Percentiles rank a stretch among this genome's conserved stretches.
Conservation (phyloP, 2,329 filamentous ascomycete genomes). For the Trichoderma harzianum region DNA sequence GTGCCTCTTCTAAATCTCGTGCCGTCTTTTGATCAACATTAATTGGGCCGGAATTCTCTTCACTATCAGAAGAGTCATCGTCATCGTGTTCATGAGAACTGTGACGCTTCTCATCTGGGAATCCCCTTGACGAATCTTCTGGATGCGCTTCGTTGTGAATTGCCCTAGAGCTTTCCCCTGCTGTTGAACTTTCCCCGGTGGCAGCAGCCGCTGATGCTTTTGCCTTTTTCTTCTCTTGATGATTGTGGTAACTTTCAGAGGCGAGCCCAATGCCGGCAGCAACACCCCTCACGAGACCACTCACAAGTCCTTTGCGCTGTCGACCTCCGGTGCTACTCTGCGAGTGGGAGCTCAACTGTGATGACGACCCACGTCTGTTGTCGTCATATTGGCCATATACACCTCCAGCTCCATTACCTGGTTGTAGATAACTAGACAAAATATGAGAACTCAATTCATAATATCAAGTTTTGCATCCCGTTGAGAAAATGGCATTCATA, state of each 20-base stretch:
- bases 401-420: neutral
- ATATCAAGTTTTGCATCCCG: neutral
- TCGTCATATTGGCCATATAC: neutral
- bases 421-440: neutral
- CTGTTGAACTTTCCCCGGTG: neutral
- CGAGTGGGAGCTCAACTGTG: neutral
- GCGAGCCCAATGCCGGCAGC: conserved; percentile 15
- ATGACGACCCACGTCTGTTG: neutral
- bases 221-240: conserved; percentile 14
- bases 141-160: neutral
- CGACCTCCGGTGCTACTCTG: neutral
- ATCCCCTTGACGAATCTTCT: neutral
- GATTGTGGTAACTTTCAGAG: conserved; percentile 15
- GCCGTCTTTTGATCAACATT: neutral
- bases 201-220: neutral
- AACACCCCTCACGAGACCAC: conserved; percentile 5
- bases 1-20: conserved; percentile 16
- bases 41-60: neutral
- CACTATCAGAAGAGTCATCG: neutral
- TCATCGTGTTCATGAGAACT: neutral
- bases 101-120: neutral
- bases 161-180: neutral
- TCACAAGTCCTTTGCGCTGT: conserved; percentile 1
- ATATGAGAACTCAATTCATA: neutral
- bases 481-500: neutral